phyloP scores from a whole-genome alignment of 176 grass and related monocot genomes.

The Oryza australiensis region DNA sequence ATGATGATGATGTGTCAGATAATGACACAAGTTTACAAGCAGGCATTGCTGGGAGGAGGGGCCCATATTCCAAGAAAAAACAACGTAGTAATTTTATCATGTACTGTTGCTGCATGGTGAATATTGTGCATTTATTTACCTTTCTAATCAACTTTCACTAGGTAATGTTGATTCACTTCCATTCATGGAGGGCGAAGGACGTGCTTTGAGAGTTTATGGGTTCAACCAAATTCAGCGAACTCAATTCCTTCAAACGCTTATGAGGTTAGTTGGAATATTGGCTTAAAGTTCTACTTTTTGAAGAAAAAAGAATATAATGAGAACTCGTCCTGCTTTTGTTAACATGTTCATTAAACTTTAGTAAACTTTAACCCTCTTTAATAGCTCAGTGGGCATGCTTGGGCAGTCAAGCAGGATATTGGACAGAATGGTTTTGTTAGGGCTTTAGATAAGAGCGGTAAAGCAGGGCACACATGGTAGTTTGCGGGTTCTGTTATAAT shows the following conservation, averaged over 20 bases:
- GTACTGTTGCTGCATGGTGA: neutral
- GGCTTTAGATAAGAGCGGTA: constrained; percentile 9
- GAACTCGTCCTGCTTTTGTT: neutral
- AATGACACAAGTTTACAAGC: constrained; percentile 64
- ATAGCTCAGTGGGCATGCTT: neutral
- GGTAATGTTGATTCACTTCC: constrained; percentile 71
- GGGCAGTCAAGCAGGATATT: too few relatives aligned
- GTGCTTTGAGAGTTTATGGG: constrained; percentile 73
- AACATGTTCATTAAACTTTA: constrained; percentile 4
- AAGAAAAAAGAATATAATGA: constrained; percentile 6
- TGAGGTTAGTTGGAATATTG: constrained; percentile 62
- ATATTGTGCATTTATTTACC: constrained; percentile 39
- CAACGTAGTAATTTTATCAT: constrained; percentile 60
- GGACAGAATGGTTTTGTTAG: neutral
- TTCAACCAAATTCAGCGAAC: constrained; percentile 89
- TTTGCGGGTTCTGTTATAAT: neutral
- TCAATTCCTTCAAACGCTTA: constrained; percentile 74
- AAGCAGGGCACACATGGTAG: neutral
- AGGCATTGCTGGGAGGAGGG: constrained; percentile 56
- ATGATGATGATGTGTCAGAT: constrained; percentile 83
- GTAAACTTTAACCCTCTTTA: neutral
- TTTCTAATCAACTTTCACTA: constrained; percentile 34
- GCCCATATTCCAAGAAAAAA: constrained; percentile 83
- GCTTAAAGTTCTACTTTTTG: constrained; percentile 6
- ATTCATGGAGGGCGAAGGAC: constrained; percentile 96